These are phyloP conservation scores for Aspergillus sp. DNA, from an alignment of 2,329 filamentous ascomycete species.

Conservation along the genomic window DNA sequence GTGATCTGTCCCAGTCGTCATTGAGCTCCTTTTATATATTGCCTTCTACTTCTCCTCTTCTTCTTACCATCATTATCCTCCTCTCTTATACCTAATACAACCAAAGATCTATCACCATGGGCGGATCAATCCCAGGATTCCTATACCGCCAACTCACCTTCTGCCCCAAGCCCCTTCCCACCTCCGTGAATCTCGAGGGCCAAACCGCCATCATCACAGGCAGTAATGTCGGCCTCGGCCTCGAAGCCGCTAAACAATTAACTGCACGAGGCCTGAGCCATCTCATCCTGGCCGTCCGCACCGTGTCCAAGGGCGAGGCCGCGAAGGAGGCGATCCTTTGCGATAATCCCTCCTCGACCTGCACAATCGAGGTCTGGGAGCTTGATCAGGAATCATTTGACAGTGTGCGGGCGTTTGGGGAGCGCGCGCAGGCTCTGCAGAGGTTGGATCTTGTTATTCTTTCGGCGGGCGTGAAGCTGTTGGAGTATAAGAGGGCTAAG, in stretches of 20 bases:
- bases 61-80: too few relatives aligned
- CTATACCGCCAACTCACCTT: background rate
- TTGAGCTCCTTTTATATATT: too few relatives aligned
- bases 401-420: slow-evolving; percentile 34
- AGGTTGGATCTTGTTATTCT: slow-evolving; percentile 36
- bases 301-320: slow-evolving; percentile 29
- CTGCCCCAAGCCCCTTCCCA: background rate
- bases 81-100: too few relatives aligned
- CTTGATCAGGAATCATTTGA: slow-evolving; percentile 29
- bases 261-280: slow-evolving; percentile 30
- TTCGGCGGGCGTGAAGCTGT: slow-evolving; percentile 3
- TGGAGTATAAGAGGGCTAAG: background rate
- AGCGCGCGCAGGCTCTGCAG: slow-evolving; percentile 22
- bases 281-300: slow-evolving; percentile 42
- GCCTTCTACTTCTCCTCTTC: too few relatives aligned
- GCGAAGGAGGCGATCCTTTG: slow-evolving; percentile 38
- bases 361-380: slow-evolving; percentile 21
- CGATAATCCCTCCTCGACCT: slow-evolving; percentile 16
- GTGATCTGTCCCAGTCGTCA: too few relatives aligned
- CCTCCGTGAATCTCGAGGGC: background rate
- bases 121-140: background rate
- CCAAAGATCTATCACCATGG: background rate
- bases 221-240: slow-evolving; percentile 40
- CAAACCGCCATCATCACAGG: slow-evolving; percentile 39
- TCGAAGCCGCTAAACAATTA: slow-evolving; percentile 41